These are phyloP conservation scores for Vitis rotundifolia DNA, from an alignment of 164 flowering plant genomes.

Conservation along the genomic window DNA sequence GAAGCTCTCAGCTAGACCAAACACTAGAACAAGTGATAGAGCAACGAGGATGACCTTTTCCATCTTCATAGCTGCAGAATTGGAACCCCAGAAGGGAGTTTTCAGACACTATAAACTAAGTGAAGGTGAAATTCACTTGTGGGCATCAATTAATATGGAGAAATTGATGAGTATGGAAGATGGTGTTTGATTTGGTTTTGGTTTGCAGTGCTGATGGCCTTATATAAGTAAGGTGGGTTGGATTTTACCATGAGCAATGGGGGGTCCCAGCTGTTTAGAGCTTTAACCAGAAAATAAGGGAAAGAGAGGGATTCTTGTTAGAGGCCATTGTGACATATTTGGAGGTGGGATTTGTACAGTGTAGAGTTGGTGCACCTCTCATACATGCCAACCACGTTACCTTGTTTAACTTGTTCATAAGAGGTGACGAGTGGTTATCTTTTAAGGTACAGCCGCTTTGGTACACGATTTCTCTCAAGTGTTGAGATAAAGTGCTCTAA, in stretches of 20 bases:
- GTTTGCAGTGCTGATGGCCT: no score
- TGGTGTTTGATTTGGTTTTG: no score
- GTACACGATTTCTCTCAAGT: constrained; percentile 11
- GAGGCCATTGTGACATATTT: not conserved
- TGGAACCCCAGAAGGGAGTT: no score
- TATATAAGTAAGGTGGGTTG: not conserved
- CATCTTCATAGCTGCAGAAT: constrained; percentile 18
- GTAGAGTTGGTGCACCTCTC: not conserved
- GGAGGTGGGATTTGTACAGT: constrained; percentile 3
- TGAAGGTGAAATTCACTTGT: not conserved
- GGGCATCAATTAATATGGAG: not conserved
- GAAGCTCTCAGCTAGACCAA: constrained; percentile 38
- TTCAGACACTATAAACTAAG: no score
- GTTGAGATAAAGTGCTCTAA: not conserved
- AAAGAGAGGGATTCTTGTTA: constrained; percentile 6
- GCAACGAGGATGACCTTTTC: constrained; percentile 27
- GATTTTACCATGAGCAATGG: not conserved
- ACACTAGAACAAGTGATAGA: constrained; percentile 28
- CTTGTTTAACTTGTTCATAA: constrained; percentile 1
- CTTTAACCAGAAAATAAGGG: constrained; percentile 19
- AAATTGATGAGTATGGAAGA: no score
- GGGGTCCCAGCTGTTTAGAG: not conserved
- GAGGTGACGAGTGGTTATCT: constrained; percentile 7
- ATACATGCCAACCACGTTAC: constrained; percentile 12
- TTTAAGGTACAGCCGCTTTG: not conserved